Conservation (phyloP, 2,329 filamentous ascomycete species). For the Fusarium keratoplasticum region DNA sequence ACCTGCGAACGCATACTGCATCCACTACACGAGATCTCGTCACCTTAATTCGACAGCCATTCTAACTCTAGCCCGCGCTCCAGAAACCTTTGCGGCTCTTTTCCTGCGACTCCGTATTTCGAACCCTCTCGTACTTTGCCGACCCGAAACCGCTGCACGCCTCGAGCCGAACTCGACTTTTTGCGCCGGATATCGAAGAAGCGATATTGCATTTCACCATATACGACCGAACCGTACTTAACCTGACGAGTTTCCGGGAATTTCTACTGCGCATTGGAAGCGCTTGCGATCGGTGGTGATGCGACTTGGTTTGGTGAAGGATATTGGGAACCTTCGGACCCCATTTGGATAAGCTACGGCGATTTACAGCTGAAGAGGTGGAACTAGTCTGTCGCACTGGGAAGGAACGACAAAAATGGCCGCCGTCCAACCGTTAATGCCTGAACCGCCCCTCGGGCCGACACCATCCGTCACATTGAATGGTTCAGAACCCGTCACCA, state of each 20-base stretch:
- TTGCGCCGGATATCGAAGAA: slow-evolving; percentile 10
- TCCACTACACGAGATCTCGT: slow-evolving; percentile 11
- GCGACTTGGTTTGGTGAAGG: slow-evolving; percentile 13
- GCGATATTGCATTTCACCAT: neutral
- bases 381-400: slow-evolving; percentile 1
- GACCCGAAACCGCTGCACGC: neutral
- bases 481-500: slow-evolving; percentile 39
- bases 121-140: neutral
- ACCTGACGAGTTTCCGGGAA: neutral
- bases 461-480: slow-evolving; percentile 40
- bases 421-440: slow-evolving; percentile 53
- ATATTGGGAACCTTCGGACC: slow-evolving; percentile 24
- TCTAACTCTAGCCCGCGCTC: slow-evolving; percentile 11
- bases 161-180: neutral
- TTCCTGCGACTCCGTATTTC: neutral
- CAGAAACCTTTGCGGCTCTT: neutral
- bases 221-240: slow-evolving; percentile 5
- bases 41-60: slow-evolving; percentile 9
- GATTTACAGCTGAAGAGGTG: slow-evolving; percentile 21
- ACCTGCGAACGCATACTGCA: slow-evolving; percentile 22
- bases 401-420: slow-evolving; percentile 46
- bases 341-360: slow-evolving; percentile 3
- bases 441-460: slow-evolving; percentile 49
- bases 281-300: slow-evolving; percentile 21
- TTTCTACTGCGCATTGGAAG: slow-evolving; percentile 13